Evolutionary conservation across 352 stramenopile genomes (phyloP), one percentile per base, ranked within the genome.

Genomic region (Phytophthora uliginosa): DNA sequence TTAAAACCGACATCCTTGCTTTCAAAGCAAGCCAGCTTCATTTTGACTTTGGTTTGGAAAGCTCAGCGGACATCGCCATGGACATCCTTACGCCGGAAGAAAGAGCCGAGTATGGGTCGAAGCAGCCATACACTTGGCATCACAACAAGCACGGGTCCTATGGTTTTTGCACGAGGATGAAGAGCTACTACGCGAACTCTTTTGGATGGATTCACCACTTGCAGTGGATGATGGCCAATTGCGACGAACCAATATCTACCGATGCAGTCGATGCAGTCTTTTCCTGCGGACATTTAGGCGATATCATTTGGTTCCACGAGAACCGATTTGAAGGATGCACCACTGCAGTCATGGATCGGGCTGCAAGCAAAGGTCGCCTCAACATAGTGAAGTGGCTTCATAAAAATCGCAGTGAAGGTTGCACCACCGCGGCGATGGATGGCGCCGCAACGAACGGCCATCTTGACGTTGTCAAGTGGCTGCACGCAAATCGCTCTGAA

Each of bases 201-300:
- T 4, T 0, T 15, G 2, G 22, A 0, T 24, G 56, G 28, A 0
- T 33, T 2, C 3, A 18, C 5, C 50, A 69, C 13, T 31, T 31
- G 2, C 34, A 10, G n/a, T n/a, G 66, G 66, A 17, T 79, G 51
- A 33, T 56, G 42, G 26, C 31, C 2, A 66, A 76, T 33, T 73
- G 67, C 9, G 40, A 64, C 15, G 67, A 69, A 13, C 51, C 50
- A 34, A 38, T 64, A 28, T 69, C 72, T 12, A 66, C 63, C 17
- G 54, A 47, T 2, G 72, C 72, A n/a, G 69, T 76, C 63, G 67
- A 79, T 42, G 22, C 20, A 24, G 58, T 62, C 6, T 67, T 15
- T 20, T 13, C 18, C 15, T 10, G 40, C 17, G 40, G 40, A 18
- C 2, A 22, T 10, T 50, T 50, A 22, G 0, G 5, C 40, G 10